Evolutionary conservation across 2,329 filamentous ascomycete species (phyloP), one percentile per base, ranked within the genome.

Genomic region (Aspergillus sp.): DNA sequence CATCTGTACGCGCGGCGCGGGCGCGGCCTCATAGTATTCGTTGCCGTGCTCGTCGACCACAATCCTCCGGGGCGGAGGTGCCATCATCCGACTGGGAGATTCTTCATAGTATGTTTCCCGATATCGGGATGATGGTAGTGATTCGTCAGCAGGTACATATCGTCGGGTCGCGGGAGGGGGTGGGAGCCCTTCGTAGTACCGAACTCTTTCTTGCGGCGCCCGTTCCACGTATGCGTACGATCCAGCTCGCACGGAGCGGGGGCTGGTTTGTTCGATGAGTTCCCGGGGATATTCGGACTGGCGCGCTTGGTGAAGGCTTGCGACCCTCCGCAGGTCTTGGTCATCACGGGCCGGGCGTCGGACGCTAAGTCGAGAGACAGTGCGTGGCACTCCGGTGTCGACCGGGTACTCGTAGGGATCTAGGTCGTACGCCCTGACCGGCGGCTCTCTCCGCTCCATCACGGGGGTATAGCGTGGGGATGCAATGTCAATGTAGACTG

Each of bases 1-100:
- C 29, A 61, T 58, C 60, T 63, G 67, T 50, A 68, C 47, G 49
- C 66, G 62, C 14, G 73, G 69, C 11, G 69, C 65, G 34, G 76
- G 68, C 5, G 81, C 71, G 40, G 78, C 77, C 57, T 84, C 82
- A 55, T 83, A 83, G 73, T 92, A 97, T 67, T 90, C 85, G 67
- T 89, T 89, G 38, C 91, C 91, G 70, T 86, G 89, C 56, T 89
- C 85, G 71, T 97, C 92, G 50, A 95, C 79, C 31, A 96, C 80
- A 57, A 96, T 87, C 56, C 87, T 84, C 50, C 86, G 77, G 43
- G 82, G 75, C 16, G 82, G 79, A 5, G 82, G 78, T 46, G 77
- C 77, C 74, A 82, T 78, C 49, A 69, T 63, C 36, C 75, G 77
- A 40, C 69, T 66, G 31, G 77, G 74, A 29, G 80, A 65, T 34